Conservation (phyloP, 495 filamentous ascomycete species). For the Neurospora sp. region DNA sequence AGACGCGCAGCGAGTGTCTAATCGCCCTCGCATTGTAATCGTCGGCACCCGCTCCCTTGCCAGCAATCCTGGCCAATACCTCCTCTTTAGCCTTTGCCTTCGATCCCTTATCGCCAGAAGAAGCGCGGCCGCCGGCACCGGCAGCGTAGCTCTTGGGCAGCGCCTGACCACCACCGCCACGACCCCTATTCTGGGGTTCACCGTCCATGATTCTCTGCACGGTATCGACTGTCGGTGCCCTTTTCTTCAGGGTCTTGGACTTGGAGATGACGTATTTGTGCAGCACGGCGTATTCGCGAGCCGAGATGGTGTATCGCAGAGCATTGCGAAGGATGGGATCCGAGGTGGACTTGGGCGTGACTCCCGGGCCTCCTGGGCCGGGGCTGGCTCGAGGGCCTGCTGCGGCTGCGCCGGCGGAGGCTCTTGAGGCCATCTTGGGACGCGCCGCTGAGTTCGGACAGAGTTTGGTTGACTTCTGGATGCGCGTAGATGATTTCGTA, state of each 20-base stretch:
- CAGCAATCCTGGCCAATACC: neutral
- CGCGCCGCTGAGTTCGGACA: neutral
- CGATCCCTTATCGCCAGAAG: neutral
- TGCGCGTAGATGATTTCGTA: neutral
- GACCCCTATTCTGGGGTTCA: constrained; percentile 2
- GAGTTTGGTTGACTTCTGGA: neutral
- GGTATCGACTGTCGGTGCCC: constrained; percentile 43
- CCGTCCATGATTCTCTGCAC: constrained; percentile 40
- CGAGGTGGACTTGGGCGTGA: constrained; percentile 29
- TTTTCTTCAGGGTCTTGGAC: constrained; percentile 47
- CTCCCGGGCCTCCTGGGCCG: constrained; percentile 7
- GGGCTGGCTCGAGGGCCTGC: constrained; percentile 8
- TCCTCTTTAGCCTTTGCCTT: constrained; percentile 15
- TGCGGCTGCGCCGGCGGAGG: neutral
- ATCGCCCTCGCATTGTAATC: constrained; percentile 75
- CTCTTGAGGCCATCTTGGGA: constrained; percentile 20
- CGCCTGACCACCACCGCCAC: constrained; percentile 2
- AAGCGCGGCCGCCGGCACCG: neutral
- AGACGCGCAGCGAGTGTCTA: constrained; percentile 64
- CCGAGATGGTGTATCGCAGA: constrained; percentile 71
- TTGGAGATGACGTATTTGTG: constrained; percentile 68
- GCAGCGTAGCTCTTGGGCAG: neutral
- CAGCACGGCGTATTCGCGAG: constrained; percentile 72
- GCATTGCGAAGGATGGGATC: constrained; percentile 65
- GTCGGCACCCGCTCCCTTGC: constrained; percentile 27